Percentiles rank a stretch among this genome's conserved stretches.
Evolutionary conservation across 2,329 filamentous ascomycete species (phyloP).

Genomic region (Epichloe typhina): DNA sequence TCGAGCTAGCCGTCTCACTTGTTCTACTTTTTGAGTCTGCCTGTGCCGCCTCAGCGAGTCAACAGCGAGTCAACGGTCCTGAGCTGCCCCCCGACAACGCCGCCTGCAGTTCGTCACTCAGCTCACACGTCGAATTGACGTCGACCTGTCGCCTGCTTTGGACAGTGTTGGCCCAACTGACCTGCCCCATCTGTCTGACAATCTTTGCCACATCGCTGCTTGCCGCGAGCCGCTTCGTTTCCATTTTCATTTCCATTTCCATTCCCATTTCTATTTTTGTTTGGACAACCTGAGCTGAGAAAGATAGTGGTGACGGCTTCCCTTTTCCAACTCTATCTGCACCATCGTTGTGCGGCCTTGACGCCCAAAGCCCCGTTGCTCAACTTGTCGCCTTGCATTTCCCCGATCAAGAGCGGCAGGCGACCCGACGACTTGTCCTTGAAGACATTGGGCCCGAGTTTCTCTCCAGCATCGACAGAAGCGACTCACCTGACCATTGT

Average conservation of each 20-base stretch:
- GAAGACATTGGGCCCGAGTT: not conserved
- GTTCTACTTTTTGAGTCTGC: not conserved
- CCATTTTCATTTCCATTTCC: not conserved
- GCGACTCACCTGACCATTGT: slow-evolving; percentile 3
- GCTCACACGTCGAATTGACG: slow-evolving; percentile 1
- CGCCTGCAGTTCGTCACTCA: slow-evolving; percentile 6
- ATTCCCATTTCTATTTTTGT: not conserved
- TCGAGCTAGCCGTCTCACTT: slow-evolving; percentile 3
- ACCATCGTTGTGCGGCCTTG: not conserved
- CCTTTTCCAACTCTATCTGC: not conserved
- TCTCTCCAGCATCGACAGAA: not conserved
- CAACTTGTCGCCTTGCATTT: not conserved
- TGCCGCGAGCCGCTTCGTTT: not conserved
- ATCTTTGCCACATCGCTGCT: slow-evolving; percentile 2
- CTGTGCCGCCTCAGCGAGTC: slow-evolving; percentile 2
- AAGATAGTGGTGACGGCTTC: not conserved
- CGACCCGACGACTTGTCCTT: not conserved
- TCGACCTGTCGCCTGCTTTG: not conserved
- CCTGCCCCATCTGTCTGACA: not conserved
- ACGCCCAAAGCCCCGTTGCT: not conserved
- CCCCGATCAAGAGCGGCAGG: not conserved
- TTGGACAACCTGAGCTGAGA: not conserved
- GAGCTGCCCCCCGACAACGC: slow-evolving; percentile 1
- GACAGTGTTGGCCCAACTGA: not conserved
- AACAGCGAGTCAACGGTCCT: slow-evolving; percentile 5